Evolutionary conservation across 768 basidiomycete species (phyloP).

Genomic region (Lactarius vividus): DNA sequence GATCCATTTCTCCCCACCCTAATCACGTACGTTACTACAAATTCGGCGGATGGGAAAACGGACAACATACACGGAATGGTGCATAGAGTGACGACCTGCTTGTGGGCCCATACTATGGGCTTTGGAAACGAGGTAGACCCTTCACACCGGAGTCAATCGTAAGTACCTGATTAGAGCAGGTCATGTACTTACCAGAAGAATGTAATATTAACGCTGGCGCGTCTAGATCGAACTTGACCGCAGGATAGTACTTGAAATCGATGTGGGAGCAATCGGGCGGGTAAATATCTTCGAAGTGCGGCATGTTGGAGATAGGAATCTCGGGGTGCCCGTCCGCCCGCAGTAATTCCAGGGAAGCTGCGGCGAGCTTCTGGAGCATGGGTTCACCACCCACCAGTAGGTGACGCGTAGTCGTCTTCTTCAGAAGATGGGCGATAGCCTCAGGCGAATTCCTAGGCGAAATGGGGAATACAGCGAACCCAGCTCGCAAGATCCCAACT

Average conservation of each 20-base stretch:
- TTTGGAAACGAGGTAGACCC: constrained; percentile 35
- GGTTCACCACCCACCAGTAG: constrained; percentile 33
- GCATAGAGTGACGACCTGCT: constrained; percentile 14
- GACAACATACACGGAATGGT: constrained; percentile 20
- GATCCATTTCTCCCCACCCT: constrained; percentile 30
- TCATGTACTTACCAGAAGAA: constrained; percentile 31
- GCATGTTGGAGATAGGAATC: constrained; percentile 24
- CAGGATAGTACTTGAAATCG: constrained; percentile 23
- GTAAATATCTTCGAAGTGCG: constrained; percentile 31
- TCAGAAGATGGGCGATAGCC: constrained; percentile 35
- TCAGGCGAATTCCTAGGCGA: constrained; percentile 44
- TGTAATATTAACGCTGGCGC: constrained; percentile 31
- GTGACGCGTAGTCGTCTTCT: constrained; percentile 32
- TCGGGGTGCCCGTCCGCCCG: constrained; percentile 5
- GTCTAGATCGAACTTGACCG: constrained; percentile 22
- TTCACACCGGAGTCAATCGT: constrained; percentile 8
- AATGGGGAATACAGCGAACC: constrained; percentile 39
- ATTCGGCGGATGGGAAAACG: not conserved
- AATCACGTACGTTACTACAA: not conserved
- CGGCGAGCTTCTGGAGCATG: constrained; percentile 26
- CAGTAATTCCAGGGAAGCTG: constrained; percentile 14
- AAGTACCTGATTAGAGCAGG: not conserved
- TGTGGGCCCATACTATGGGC: constrained; percentile 30
- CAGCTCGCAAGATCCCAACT: constrained; percentile 42
- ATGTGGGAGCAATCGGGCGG: constrained; percentile 2